A percentile compares a stretch with the other conserved stretches of the same genome.
Conservation (phyloP, 2,329 filamentous ascomycete species). For the Neurospora sp. region DNA sequence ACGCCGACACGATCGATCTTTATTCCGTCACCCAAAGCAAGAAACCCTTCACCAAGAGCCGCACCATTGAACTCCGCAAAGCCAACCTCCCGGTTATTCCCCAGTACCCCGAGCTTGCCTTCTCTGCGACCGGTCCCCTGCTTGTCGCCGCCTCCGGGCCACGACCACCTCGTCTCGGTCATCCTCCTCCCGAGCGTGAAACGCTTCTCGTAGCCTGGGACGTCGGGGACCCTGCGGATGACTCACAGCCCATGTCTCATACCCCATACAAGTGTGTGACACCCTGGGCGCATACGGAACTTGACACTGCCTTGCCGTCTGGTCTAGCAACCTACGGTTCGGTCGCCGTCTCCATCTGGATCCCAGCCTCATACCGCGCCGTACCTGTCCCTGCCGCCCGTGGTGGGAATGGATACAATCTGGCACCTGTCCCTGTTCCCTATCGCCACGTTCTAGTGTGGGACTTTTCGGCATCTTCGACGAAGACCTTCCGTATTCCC, state of each 20-base stretch:
- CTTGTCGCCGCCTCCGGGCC: slow-evolving; percentile 30
- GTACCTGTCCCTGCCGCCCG: slow-evolving; percentile 20
- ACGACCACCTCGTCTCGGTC: slow-evolving; percentile 27
- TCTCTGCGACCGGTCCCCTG: slow-evolving; percentile 29
- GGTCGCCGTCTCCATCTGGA: slow-evolving; percentile 31
- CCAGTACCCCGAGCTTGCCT: slow-evolving; percentile 30
- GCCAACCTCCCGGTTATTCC: slow-evolving; percentile 28
- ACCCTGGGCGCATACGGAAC: slow-evolving; percentile 28
- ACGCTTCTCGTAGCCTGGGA: slow-evolving; percentile 32
- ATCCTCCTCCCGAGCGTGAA: slow-evolving; percentile 28
- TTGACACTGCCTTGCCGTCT: slow-evolving; percentile 30
- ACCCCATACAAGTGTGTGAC: slow-evolving; percentile 27
- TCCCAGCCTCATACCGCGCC: slow-evolving; percentile 27
- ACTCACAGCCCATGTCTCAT: slow-evolving; percentile 10
- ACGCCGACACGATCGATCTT: slow-evolving; percentile 24
- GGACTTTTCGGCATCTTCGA: slow-evolving; percentile 30
- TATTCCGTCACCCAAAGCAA: slow-evolving; percentile 23
- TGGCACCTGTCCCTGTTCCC: slow-evolving; percentile 23
- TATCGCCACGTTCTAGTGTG: slow-evolving; percentile 29
- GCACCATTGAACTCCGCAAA: slow-evolving; percentile 26
- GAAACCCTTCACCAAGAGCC: slow-evolving; percentile 27
- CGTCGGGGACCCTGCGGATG: slow-evolving; percentile 19
- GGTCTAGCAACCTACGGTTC: slow-evolving; percentile 29
- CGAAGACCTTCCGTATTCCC: slow-evolving; percentile 29
- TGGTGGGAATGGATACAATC: slow-evolving; percentile 23